These are phyloP conservation scores for Coemansia javaensis DNA, from an alignment of 192 early-diverging fungal genomes.

Conservation along the genomic window DNA sequence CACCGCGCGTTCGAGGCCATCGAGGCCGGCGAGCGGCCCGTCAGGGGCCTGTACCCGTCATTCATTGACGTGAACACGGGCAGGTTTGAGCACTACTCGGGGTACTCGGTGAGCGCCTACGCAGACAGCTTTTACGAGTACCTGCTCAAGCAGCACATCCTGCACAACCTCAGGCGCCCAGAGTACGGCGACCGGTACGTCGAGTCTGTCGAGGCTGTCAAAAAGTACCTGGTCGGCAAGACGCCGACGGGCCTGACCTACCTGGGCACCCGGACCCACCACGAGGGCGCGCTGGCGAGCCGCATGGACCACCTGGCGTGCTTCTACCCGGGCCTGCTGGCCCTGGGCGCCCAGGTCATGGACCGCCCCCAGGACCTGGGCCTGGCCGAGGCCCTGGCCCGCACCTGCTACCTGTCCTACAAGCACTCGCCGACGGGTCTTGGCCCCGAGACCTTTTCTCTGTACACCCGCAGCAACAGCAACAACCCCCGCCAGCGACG, in stretches of 20 bases:
- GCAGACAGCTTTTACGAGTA: constrained; percentile 97
- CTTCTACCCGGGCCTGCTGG: constrained; percentile 82
- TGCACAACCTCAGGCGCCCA: constrained; percentile 58
- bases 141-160: constrained; percentile 81
- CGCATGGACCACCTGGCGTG: constrained; percentile 96
- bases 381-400: constrained; percentile 72
- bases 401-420: constrained; percentile 78
- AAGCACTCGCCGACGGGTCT: constrained; percentile 68
- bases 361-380: constrained; percentile 58
- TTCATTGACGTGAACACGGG: constrained; percentile 38
- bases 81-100: constrained; percentile 10
- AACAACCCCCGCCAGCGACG: not conserved
- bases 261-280: constrained; percentile 8
- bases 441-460: constrained; percentile 78
- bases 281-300: constrained; percentile 14
- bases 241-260: constrained; percentile 5
- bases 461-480: constrained; percentile 51
- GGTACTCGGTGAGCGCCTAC: constrained; percentile 70
- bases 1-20: constrained; percentile 57
- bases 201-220: constrained; percentile 59
- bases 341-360: constrained; percentile 58
- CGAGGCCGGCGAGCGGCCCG: constrained; percentile 28
- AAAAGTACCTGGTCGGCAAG: constrained; percentile 33
- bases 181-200: constrained; percentile 67
- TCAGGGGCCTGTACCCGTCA: constrained; percentile 74